Base-by-base conservation (phyloP, 257 asterid species). In the Buddleja alternifolia region DNA sequence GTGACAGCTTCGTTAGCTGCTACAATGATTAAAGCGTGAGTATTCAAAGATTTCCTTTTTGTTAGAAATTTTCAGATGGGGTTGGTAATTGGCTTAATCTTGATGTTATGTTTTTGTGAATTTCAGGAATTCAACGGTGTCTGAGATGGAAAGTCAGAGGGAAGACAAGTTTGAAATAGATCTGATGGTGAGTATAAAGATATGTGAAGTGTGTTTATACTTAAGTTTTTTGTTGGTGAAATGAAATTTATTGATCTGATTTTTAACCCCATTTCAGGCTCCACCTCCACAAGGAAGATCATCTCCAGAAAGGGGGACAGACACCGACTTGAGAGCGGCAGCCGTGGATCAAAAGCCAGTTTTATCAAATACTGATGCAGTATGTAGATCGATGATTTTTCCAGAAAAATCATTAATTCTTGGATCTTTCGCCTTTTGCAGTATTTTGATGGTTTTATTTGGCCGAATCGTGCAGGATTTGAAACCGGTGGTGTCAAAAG, bases 91-190 rank as follows among this genome's bases (percentile, higher is more conserved):
- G 39, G 65, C 56, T 64, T 77, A 41, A 55, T 61, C 7, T 10
- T 39, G 29, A 7, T 34, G 29, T 36, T 41, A 10, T 36, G 32
- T 25, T 54, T 70, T 74, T 74, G 56, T 47, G 24, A 40, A 47
- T 55, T 71, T 39, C 86, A 90, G 95, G 57, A 84, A 52, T 64
- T 73, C 69, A 29, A n/a, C 57, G 23, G 74, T 39, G 25, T 19
- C 80, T 42, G 92, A 52, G 68, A 72, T 63, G 72, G 88, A 80
- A 66, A 79, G 34, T 25, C 82, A 63, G 42, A 84, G 80, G 79
- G 91, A 83, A 61, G 95, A 86, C 29, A 94, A 91, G 82, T 89
- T 89, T 51, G 89, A 87, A 76, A 91, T 94, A 82, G 97, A 94
- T 90, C 97, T 91, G 73, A 93, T 91, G 99, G 99, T 93, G 86